phyloP scores from a whole-genome alignment of 139 green algal species.

The Edaphochlamys debaryana region DNA sequence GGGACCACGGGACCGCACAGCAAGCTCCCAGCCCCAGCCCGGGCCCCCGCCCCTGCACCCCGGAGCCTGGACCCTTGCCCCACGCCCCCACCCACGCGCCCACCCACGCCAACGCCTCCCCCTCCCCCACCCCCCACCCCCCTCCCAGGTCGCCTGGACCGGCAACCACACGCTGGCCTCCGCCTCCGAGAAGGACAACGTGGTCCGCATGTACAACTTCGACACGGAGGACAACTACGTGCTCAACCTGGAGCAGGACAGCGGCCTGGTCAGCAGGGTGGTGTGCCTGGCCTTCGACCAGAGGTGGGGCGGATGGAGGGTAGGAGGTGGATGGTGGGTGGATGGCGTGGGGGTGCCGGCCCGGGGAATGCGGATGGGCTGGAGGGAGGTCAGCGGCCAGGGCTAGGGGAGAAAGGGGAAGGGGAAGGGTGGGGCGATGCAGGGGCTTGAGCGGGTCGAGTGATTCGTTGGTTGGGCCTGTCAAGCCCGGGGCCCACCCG shows the following conservation, averaged over 20 bases:
- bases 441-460: not conserved
- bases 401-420: not conserved
- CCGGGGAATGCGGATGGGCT: not conserved
- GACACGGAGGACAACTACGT: constrained; percentile 78
- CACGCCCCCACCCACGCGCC: no score
- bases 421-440: not conserved
- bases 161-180: constrained; percentile 66
- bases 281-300: constrained; percentile 51
- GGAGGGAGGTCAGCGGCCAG: not conserved
- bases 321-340: no score
- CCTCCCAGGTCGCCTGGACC: constrained; percentile 66
- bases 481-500: no score
- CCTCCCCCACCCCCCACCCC: no score
- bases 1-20: no score
- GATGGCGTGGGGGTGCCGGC: no score
- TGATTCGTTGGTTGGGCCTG: no score
- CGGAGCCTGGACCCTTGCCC: no score
- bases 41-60: no score
- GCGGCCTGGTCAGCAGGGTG: constrained; percentile 31
- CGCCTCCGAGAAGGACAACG: constrained; percentile 53
- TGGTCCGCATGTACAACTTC: constrained; percentile 73
- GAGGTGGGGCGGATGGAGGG: constrained; percentile 7
- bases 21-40: no score
- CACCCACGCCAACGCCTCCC: no score
- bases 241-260: constrained; percentile 45